Base-by-base conservation (phyloP, 768 basidiomycete species). In the Tremella yokohamensis region DNA sequence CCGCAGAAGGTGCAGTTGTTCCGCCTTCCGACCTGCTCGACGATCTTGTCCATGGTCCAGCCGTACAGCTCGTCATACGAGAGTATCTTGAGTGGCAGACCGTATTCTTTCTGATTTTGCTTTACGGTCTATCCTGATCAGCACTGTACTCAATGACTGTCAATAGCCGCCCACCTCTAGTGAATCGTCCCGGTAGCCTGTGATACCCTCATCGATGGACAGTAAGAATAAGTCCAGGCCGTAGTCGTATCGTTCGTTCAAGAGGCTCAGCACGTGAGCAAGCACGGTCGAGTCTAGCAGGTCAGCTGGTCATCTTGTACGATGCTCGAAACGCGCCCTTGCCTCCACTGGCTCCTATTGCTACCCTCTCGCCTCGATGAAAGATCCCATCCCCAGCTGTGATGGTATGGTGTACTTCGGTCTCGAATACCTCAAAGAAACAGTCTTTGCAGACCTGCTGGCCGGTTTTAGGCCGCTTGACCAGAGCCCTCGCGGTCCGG, bases 1-100 rank as follows among this genome's bases (percentile, higher is more conserved):
- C 96, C 96, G 69, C 96, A 99, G 78, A 97, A 99, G 0, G 96
- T 99, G 79, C 96, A 99, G 69, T 98, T 99, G 68, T 96, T 97
- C 82, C 96, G 96, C 79, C 84, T 85, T 29, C 96, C 96, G 22
- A 98, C 84, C 76, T 93, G 86, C n/a, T 85, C 82, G 47, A 99
- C 94, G 56, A 99, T 89, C 15, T 84, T 83, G 67, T 99, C 96
- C 94, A 99, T 99, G 1, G 94, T 98, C 94, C 96, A 98, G 16
- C 96, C 96, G 66, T 98, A 99, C 4, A 98, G 82, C 68, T 97
- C 93, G 61, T 90, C 86, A 63, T 99, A 99, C 1, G 89, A 90
- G 22, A 98, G 81, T 56, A 99, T 97, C 79, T 94, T 96, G 39
- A 99, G 83, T 0, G 94, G 93, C 77, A 98, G 87, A 47, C 86